These are phyloP conservation scores for Aspergillus phoenicis DNA, from an alignment of 2,329 filamentous ascomycete genomes.

Conservation along the genomic window DNA sequence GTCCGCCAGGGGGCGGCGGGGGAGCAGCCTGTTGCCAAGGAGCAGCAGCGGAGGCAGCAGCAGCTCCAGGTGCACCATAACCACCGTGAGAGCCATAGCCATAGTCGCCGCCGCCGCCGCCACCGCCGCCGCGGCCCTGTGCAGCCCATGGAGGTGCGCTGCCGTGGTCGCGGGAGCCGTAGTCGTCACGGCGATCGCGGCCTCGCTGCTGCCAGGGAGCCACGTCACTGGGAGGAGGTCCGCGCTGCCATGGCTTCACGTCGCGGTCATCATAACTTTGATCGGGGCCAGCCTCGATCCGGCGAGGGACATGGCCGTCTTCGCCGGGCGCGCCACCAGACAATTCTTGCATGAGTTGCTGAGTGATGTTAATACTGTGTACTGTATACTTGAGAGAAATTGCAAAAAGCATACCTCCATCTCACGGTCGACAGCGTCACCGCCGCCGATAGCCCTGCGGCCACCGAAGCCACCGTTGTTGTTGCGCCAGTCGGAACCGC, in stretches of 20 bases:
- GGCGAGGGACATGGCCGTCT: constrained; percentile 65
- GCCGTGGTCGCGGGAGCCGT: constrained; percentile 43
- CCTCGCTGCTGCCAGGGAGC: constrained; percentile 72
- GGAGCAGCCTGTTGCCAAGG: constrained; percentile 68
- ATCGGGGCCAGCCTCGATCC: constrained; percentile 82
- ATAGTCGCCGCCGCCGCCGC: constrained; percentile 47
- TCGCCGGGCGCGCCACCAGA: constrained; percentile 68
- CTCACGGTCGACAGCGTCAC: constrained; percentile 87
- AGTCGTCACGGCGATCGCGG: constrained; percentile 58
- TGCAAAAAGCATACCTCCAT: constrained; percentile 71
- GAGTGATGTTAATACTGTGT: constrained; percentile 10
- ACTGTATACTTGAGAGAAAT: neutral
- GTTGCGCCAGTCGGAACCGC: constrained; percentile 90
- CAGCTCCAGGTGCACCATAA: constrained; percentile 49
- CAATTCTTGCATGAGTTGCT: constrained; percentile 98
- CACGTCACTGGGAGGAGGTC: constrained; percentile 73
- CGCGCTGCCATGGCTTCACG: constrained; percentile 82
- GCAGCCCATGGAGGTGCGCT: constrained; percentile 37
- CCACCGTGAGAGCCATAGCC: constrained; percentile 41
- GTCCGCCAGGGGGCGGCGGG: constrained; percentile 44
- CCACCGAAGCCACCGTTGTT: constrained; percentile 52
- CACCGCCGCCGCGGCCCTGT: constrained; percentile 46
- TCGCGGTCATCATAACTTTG: constrained; percentile 55
- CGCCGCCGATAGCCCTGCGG: constrained; percentile 67
- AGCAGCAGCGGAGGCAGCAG: constrained; percentile 56